A percentile compares a stretch with the other conserved stretches of the same genome.
phyloP scores from a whole-genome alignment of 202 grass and related monocot species.

The Panicum virgatum region DNA sequence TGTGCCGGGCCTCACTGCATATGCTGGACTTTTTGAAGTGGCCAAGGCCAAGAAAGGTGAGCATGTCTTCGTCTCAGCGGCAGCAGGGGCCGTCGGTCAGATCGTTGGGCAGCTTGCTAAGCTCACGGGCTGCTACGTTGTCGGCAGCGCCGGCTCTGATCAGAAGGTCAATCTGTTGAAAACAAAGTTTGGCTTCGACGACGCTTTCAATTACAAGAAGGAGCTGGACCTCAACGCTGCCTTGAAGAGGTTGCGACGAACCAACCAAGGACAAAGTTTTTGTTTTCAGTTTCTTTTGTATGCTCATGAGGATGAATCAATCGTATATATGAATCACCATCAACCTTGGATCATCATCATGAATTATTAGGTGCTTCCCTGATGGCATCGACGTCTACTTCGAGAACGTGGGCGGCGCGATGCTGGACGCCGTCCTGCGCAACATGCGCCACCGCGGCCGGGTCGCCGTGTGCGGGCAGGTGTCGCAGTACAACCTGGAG shows the following conservation, averaged over 20 bases:
- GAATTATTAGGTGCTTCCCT: conserved; percentile 49
- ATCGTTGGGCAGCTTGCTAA: conserved; percentile 74
- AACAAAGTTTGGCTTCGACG: conserved; percentile 55
- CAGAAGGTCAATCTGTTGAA: conserved; percentile 65
- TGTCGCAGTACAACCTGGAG: conserved; percentile 61
- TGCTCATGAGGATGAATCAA: not conserved
- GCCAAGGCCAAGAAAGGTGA: conserved; percentile 52
- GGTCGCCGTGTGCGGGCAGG: conserved; percentile 48
- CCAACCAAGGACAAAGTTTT: not conserved
- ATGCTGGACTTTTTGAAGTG: conserved; percentile 54
- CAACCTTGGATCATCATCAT: not conserved
- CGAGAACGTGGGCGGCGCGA: conserved; percentile 57
- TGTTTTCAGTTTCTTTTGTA: not conserved
- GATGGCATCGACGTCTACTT: conserved; percentile 74
- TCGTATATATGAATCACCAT: no score
- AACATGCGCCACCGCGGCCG: conserved; percentile 47
- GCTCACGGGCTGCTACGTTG: conserved; percentile 57
- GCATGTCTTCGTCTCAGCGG: conserved; percentile 58
- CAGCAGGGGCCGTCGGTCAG: conserved; percentile 59
- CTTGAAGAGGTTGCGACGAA: conserved; percentile 35
- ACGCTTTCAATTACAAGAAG: conserved; percentile 69
- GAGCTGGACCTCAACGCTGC: conserved; percentile 36
- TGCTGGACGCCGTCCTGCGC: conserved; percentile 47
- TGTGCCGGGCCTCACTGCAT: conserved; percentile 48
- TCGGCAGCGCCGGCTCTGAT: conserved; percentile 60